A percentile compares a stretch with the other conserved stretches of the same genome.
Evolutionary conservation across 2,329 filamentous ascomycete genomes (phyloP).

Genomic region (Parafenestella ontariensis): DNA sequence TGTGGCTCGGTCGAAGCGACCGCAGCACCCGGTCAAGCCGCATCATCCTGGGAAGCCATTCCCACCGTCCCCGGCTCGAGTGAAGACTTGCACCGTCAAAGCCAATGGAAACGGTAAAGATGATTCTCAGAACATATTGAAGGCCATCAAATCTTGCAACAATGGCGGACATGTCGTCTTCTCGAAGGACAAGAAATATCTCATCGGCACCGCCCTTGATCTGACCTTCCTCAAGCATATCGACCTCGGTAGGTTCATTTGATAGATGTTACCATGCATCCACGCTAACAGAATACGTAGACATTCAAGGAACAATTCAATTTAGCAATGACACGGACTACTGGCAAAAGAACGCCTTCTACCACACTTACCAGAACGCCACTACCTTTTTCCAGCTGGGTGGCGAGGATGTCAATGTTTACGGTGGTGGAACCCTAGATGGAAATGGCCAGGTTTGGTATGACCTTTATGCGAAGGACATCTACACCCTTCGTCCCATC

Average conservation of each 20-base stretch:
- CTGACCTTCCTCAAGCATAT: constrained; percentile 69
- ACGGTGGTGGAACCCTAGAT: constrained; percentile 68
- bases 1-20: constrained; percentile 33
- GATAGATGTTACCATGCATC: background rate
- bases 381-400: constrained; percentile 73
- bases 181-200: constrained; percentile 62
- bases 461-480: constrained; percentile 64
- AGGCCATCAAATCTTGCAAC: constrained; percentile 66
- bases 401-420: constrained; percentile 71
- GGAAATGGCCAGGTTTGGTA: constrained; percentile 73
- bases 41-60: constrained; percentile 45
- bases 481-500: constrained; percentile 65
- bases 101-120: constrained; percentile 53
- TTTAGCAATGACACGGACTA: constrained; percentile 73
- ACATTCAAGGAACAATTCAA: constrained; percentile 65
- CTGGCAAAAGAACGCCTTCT: constrained; percentile 71
- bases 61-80: constrained; percentile 43
- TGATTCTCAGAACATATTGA: constrained; percentile 60
- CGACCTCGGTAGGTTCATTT: constrained; percentile 60
- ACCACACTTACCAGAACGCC: constrained; percentile 70
- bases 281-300: constrained; percentile 39
- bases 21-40: constrained; percentile 44
- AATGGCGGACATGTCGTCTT: constrained; percentile 69
- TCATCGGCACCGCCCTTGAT: constrained; percentile 69
- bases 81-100: constrained; percentile 49